Evolutionary conservation across 768 basidiomycete species (phyloP).

Genomic region (Cyclocybe cylindracea): DNA sequence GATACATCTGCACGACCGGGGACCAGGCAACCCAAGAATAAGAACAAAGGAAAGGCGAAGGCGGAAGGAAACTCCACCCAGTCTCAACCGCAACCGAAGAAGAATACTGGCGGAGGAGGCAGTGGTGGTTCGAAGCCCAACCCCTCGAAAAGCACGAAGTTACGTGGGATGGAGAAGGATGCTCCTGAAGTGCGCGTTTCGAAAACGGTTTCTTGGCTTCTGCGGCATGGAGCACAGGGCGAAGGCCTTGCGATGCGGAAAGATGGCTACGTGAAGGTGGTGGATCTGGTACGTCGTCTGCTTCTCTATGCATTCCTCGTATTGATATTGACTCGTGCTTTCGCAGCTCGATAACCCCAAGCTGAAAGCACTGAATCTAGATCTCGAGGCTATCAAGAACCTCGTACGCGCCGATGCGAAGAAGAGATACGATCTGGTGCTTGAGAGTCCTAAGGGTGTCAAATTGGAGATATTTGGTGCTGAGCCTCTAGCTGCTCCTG

Average conservation of each 20-base stretch:
- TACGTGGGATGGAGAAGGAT: constrained; percentile 63
- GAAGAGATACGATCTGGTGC: constrained; percentile 58
- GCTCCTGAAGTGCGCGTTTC: constrained; percentile 70
- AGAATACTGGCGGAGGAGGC: too few species aligned
- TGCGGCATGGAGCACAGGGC: constrained; percentile 85
- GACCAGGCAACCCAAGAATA: constrained; percentile 2
- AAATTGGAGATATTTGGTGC: constrained; percentile 9
- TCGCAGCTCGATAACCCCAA: constrained; percentile 70
- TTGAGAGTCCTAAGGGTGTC: constrained; percentile 40
- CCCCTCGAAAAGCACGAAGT: constrained; percentile 33
- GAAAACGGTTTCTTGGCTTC: constrained; percentile 87
- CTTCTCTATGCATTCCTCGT: background rate
- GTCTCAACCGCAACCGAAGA: background rate
- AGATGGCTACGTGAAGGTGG: constrained; percentile 85
- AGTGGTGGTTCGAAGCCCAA: constrained; percentile 5
- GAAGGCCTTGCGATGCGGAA: constrained; percentile 74
- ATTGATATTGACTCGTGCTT: background rate
- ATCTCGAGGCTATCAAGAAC: constrained; percentile 52
- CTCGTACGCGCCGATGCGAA: constrained; percentile 73
- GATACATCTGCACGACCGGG: background rate
- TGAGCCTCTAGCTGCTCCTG: constrained; percentile 1
- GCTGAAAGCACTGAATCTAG: constrained; percentile 52
- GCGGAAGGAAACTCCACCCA: background rate
- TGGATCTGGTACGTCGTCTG: constrained; percentile 68
- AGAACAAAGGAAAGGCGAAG: constrained; percentile 9